phyloP scores from a whole-genome alignment of 2,329 filamentous ascomycete genomes.

The Claviceps sorghi region DNA sequence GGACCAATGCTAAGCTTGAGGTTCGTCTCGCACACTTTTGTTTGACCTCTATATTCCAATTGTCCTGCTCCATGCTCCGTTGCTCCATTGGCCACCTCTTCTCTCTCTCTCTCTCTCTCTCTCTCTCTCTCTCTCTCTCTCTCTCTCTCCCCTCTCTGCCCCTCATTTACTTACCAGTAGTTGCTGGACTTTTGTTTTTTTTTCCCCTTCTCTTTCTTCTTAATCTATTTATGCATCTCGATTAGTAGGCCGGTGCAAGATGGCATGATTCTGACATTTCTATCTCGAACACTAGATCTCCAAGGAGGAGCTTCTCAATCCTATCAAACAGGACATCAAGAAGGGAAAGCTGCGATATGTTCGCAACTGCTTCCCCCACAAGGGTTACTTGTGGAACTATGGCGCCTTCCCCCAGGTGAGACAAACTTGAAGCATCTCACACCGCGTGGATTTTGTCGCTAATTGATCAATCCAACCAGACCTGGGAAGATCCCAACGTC shows the following conservation, averaged over 20 bases:
- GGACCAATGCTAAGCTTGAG: slow-evolving; percentile 99
- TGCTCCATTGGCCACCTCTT: not conserved
- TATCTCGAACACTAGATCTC: slow-evolving; percentile 56
- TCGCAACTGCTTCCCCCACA: slow-evolving; percentile 99
- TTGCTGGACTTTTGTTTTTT: not conserved
- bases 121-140: not conserved
- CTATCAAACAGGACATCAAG: slow-evolving; percentile 99
- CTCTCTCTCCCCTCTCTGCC: not conserved
- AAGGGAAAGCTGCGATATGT: slow-evolving; percentile 99
- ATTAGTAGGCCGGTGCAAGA: not conserved
- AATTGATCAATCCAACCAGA: slow-evolving; percentile 36
- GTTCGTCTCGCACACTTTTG: slow-evolving; percentile 18
- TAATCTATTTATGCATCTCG: not conserved
- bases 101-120: not conserved
- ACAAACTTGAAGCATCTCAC: slow-evolving; percentile 4
- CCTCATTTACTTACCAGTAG: not conserved
- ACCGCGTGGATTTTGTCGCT: not conserved
- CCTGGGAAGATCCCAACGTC: slow-evolving; percentile 96
- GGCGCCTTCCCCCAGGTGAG: slow-evolving; percentile 94
- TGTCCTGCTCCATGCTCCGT: not conserved
- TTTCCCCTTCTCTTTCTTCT: too few relatives aligned
- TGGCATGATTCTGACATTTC: slow-evolving; percentile 11
- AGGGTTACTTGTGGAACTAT: slow-evolving; percentile 99
- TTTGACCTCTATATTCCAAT: not conserved
- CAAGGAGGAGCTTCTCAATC: slow-evolving; percentile 96